These are phyloP conservation scores for Calonectria montana DNA, from an alignment of 2,329 filamentous ascomycete species.

Conservation along the genomic window DNA sequence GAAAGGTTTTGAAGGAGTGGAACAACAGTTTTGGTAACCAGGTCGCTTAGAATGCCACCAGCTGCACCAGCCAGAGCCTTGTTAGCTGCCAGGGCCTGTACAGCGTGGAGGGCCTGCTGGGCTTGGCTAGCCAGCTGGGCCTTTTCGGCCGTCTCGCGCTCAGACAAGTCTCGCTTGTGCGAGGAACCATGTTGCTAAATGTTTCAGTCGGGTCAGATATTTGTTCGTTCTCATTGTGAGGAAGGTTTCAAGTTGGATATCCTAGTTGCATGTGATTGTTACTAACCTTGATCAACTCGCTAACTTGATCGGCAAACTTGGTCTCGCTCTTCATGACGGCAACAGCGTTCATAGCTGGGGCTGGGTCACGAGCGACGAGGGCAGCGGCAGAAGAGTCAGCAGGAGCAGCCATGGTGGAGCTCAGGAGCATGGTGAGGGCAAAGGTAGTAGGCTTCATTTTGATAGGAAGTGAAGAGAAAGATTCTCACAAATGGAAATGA, in stretches of 20 bases:
- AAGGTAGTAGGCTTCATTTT: constrained; percentile 31
- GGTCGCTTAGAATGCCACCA: neutral
- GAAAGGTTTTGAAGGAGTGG: neutral
- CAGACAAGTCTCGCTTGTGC: neutral
- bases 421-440: constrained; percentile 13
- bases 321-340: constrained; percentile 3
- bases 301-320: neutral
- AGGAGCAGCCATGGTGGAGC: neutral
- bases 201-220: neutral
- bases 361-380: neutral
- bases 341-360: neutral
- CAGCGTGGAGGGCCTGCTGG: neutral
- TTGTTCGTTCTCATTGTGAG: too few species aligned
- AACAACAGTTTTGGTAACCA: neutral
- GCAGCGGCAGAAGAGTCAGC: neutral
- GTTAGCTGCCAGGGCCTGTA: neutral
- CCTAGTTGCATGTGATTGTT: neutral
- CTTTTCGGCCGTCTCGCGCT: neutral
- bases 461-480: neutral
- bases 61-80: too few species aligned
- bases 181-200: constrained; percentile 2
- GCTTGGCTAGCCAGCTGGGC: neutral
- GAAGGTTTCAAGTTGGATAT: neutral
- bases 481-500: neutral
- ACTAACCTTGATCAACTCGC: neutral